Percentiles rank a stretch among this genome's conserved stretches.
These are phyloP conservation scores for Lachnellula cervina DNA, from an alignment of 2,329 filamentous ascomycete genomes.

Conservation along the genomic window DNA sequence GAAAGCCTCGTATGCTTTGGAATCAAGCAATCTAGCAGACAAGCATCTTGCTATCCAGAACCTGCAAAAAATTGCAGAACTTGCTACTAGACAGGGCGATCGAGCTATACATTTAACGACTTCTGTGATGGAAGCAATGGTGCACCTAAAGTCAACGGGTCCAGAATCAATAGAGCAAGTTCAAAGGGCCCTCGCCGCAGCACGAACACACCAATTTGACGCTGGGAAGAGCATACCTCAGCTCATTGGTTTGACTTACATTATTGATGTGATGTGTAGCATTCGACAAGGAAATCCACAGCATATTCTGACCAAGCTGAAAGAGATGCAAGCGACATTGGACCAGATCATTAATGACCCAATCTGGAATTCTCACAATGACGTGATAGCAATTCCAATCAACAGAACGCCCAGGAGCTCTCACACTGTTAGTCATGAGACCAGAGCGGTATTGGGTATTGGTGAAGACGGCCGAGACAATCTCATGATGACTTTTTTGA, in stretches of 20 bases:
- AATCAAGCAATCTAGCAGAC: constrained; percentile 57
- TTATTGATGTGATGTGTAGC: constrained; percentile 66
- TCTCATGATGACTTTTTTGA: constrained; percentile 56
- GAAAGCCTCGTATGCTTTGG: constrained; percentile 63
- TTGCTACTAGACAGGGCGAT: constrained; percentile 58
- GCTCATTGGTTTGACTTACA: constrained; percentile 59
- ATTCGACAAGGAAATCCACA: constrained; percentile 58
- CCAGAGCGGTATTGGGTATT: constrained; percentile 49
- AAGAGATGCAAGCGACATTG: constrained; percentile 55
- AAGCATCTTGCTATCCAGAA: constrained; percentile 61
- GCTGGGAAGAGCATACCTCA: constrained; percentile 60
- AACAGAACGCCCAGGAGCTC: constrained; percentile 44
- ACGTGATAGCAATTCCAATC: constrained; percentile 51
- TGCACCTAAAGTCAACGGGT: constrained; percentile 60
- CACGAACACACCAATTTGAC: constrained; percentile 65
- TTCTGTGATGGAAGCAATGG: constrained; percentile 63
- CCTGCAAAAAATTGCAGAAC: constrained; percentile 55
- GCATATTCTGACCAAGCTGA: constrained; percentile 54
- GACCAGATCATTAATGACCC: constrained; percentile 45
- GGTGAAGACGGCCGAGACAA: constrained; percentile 46
- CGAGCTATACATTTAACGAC: constrained; percentile 60
- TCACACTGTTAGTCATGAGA: constrained; percentile 53
- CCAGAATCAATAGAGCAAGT: constrained; percentile 65
- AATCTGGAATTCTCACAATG: constrained; percentile 34
- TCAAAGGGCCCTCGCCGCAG: constrained; percentile 69